Evolutionary conservation across 192 early-diverging fungal genomes (phyloP).

Genomic region (Dimargaris cristalligena): DNA sequence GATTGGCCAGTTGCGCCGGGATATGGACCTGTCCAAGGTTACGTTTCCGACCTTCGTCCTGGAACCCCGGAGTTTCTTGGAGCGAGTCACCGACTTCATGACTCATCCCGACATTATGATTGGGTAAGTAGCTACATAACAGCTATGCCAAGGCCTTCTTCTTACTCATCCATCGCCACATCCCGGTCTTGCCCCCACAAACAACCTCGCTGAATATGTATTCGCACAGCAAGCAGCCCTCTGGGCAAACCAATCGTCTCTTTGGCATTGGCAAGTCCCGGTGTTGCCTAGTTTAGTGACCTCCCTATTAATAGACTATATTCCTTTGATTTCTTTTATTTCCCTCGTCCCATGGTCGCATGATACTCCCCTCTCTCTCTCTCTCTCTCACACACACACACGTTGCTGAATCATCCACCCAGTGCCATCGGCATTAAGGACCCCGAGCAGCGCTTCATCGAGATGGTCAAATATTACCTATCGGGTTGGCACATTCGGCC

Average conservation of each 20-base stretch:
- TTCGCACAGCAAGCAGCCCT: too few relatives aligned
- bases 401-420: constrained; percentile 10
- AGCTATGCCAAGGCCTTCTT: too few relatives aligned
- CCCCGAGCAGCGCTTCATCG: constrained; percentile 61
- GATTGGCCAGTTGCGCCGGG: constrained; percentile 73
- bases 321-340: too few relatives aligned
- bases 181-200: too few relatives aligned
- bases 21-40: constrained; percentile 79
- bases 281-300: too few relatives aligned
- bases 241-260: too few relatives aligned
- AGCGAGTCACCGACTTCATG: constrained; percentile 94
- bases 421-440: constrained; percentile 51
- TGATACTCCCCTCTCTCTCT: background rate
- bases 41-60: constrained; percentile 93
- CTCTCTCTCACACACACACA: background rate
- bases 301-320: too few relatives aligned
- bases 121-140: constrained; percentile 34
- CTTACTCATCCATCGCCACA: too few relatives aligned
- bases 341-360: too few relatives aligned
- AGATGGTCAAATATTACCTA: constrained; percentile 69
- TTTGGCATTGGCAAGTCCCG: too few relatives aligned
- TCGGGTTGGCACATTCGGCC: constrained; percentile 89
- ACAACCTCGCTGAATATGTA: too few relatives aligned
- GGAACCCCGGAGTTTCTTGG: constrained; percentile 83
- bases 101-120: constrained; percentile 68